A percentile compares a stretch with the other conserved stretches of the same genome.
Evolutionary conservation across 768 basidiomycete genomes (phyloP).

Genomic region (Rhizopogon sp.): DNA sequence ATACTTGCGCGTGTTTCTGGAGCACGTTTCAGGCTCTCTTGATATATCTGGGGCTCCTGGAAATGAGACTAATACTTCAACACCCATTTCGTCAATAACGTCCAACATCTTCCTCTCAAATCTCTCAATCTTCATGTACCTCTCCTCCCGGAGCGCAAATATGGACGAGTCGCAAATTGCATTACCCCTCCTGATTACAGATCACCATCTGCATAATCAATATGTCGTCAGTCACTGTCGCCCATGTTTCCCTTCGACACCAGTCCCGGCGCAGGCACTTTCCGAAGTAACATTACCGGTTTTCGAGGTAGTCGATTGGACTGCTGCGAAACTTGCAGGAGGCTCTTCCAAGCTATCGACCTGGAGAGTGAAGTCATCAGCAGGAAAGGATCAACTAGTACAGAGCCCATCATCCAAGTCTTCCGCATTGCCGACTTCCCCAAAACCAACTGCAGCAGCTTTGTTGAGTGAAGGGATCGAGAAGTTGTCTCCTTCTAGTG

Average conservation of each 20-base stretch:
- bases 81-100: background rate
- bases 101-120: conserved; percentile 33
- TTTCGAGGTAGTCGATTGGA: conserved; percentile 65
- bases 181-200: conserved; percentile 70
- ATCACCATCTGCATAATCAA: conserved; percentile 58
- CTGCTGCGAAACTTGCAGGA: conserved; percentile 32
- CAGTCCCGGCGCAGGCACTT: conserved; percentile 10
- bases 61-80: conserved; percentile 2
- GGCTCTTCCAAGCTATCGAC: conserved; percentile 50
- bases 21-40: conserved; percentile 24
- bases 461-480: conserved; percentile 14
- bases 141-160: conserved; percentile 7
- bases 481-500: conserved; percentile 7
- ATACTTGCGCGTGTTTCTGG: conserved; percentile 52
- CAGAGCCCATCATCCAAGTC: conserved; percentile 14
- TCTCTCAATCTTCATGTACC: conserved; percentile 54
- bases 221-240: conserved; percentile 43
- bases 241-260: conserved; percentile 25
- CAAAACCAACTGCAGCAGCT: conserved; percentile 13
- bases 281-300: conserved; percentile 36
- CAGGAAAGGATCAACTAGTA: conserved; percentile 11
- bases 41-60: conserved; percentile 11
- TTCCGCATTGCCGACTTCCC: conserved; percentile 12
- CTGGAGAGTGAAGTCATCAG: conserved; percentile 49
- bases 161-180: conserved; percentile 27